phyloP scores from a whole-genome alignment of 225 moss, liverwort and hornwort genomes.

The Straminergon stramineum region DNA sequence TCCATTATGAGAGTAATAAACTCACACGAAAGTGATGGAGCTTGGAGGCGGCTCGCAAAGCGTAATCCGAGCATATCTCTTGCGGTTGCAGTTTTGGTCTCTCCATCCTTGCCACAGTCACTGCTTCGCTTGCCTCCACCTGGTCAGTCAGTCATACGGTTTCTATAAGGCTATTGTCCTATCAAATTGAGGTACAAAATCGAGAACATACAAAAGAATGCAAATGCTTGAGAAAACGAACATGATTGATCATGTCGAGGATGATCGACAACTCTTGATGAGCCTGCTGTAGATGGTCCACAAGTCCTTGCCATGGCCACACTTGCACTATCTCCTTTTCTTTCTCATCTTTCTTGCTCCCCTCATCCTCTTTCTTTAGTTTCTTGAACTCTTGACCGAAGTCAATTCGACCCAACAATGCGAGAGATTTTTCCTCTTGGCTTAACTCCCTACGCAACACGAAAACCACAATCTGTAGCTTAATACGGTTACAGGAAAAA shows the following conservation, averaged over 20 bases:
- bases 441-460: constrained; percentile 53
- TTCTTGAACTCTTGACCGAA: constrained; percentile 87
- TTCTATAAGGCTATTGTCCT: not conserved
- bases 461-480: not conserved
- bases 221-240: constrained; percentile 14
- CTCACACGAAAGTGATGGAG: constrained; percentile 83
- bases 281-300: constrained; percentile 79
- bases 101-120: constrained; percentile 73
- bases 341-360: constrained; percentile 45
- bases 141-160: constrained; percentile 10
- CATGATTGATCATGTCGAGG: constrained; percentile 77
- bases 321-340: constrained; percentile 45
- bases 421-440: constrained; percentile 76
- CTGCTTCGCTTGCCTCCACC: constrained; percentile 93
- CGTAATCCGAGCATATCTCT: constrained; percentile 77
- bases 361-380: constrained; percentile 66
- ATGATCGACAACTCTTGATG: constrained; percentile 84
- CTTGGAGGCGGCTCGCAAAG: constrained; percentile 77
- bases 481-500: not conserved
- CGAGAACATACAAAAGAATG: not conserved
- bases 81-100: constrained; percentile 74
- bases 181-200: not conserved
- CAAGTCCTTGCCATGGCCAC: constrained; percentile 94
- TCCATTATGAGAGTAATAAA: not conserved
- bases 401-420: constrained; percentile 82